Conservation (phyloP, 2,329 filamentous ascomycete species). For the Metarhizium album region DNA sequence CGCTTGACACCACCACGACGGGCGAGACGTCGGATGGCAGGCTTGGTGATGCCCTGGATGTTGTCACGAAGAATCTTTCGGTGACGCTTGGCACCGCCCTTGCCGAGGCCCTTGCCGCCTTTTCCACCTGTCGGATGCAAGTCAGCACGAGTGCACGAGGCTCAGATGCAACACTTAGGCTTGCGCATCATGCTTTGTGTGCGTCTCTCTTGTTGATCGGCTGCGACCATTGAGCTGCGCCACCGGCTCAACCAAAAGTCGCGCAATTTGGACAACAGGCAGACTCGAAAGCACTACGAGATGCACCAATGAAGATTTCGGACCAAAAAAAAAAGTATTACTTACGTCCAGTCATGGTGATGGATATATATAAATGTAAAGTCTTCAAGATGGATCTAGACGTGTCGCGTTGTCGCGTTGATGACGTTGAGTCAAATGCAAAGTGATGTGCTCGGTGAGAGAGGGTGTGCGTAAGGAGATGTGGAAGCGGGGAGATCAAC, state of each 20-base stretch:
- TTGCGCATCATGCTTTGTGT: not conserved
- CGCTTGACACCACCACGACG: conserved; percentile 99
- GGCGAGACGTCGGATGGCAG: conserved; percentile 94
- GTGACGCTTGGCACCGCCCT: conserved; percentile 97
- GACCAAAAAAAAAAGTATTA: conserved; percentile 18
- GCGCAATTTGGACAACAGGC: too few species aligned
- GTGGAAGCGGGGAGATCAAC: conserved; percentile 16
- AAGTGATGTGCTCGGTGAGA: conserved; percentile 14
- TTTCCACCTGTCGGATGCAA: conserved; percentile 59
- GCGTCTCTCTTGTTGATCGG: not conserved
- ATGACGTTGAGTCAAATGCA: conserved; percentile 12
- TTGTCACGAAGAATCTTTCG: conserved; percentile 99
- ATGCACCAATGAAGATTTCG: not conserved
- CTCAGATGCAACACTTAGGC: too few species aligned
- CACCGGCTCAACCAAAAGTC: too few species aligned
- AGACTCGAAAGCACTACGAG: too few species aligned
- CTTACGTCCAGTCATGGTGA: conserved; percentile 67
- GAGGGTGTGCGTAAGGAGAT: conserved; percentile 10
- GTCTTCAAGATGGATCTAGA: not conserved
- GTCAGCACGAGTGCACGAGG: conserved; percentile 30
- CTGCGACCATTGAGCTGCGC: not conserved
- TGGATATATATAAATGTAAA: conserved; percentile 18
- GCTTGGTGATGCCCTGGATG: conserved; percentile 99
- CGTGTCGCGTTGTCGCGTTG: conserved; percentile 9
- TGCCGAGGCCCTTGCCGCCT: conserved; percentile 95